These are phyloP conservation scores for Themeda triandra DNA, from an alignment of 176 grass and related monocot species.

Conservation along the genomic window DNA sequence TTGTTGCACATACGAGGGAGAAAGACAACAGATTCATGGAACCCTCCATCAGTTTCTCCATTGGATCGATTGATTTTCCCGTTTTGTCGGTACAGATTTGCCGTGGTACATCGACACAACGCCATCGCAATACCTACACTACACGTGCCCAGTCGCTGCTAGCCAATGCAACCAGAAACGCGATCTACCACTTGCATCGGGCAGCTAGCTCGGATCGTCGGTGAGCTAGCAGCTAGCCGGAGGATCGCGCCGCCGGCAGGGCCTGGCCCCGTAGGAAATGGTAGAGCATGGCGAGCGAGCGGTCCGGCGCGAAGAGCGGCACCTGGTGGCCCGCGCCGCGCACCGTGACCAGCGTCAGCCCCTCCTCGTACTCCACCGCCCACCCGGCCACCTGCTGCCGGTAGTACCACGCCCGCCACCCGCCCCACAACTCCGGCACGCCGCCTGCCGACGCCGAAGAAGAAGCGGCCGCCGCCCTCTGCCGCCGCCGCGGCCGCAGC, in stretches of 20 bases:
- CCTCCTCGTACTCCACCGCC: conserved; percentile 85
- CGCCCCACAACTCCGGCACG: conserved; percentile 22
- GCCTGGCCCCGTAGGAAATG: conserved; percentile 68
- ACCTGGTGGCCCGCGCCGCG: conserved; percentile 94
- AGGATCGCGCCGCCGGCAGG: conserved; percentile 36
- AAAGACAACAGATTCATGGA: background rate
- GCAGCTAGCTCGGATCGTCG: background rate
- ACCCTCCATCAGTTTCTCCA: background rate
- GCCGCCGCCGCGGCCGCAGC: conserved; percentile 43
- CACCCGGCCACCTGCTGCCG: conserved; percentile 78
- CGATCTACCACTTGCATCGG: background rate
- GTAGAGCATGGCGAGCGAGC: conserved; percentile 59
- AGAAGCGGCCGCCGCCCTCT: background rate
- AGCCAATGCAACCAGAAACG: background rate
- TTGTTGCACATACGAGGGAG: background rate
- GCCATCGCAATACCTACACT: too few species aligned
- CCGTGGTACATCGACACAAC: too few species aligned
- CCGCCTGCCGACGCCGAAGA: background rate
- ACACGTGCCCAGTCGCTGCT: too few species aligned
- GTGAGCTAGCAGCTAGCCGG: background rate
- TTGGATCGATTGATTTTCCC: too few species aligned
- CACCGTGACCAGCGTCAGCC: conserved; percentile 72
- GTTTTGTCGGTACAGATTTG: too few species aligned
- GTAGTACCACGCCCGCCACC: conserved; percentile 81
- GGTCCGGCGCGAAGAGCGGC: conserved; percentile 68